A percentile compares a stretch with the other conserved stretches of the same genome.
These are phyloP conservation scores for Exsudoporus floridanus DNA, from an alignment of 1,284 basidiomycete species.

Conservation along the genomic window DNA sequence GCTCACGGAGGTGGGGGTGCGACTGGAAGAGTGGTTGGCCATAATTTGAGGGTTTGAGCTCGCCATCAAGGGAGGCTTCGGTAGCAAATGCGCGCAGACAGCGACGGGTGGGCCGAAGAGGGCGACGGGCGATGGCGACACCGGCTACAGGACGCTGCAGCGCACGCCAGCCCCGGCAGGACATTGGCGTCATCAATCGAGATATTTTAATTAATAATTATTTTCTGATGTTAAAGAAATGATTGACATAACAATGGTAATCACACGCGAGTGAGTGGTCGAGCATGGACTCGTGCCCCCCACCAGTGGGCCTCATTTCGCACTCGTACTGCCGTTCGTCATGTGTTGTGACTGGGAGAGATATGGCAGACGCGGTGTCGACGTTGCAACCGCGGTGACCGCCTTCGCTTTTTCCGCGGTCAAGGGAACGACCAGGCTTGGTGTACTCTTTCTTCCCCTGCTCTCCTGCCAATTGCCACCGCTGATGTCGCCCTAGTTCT, in stretches of 20 bases:
- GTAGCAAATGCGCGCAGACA: constrained; percentile 39
- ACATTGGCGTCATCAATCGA: constrained; percentile 21
- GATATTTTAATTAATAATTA: constrained; percentile 6
- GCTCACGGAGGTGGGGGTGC: constrained; percentile 75
- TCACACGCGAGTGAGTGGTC: constrained; percentile 22
- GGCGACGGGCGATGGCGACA: not conserved
- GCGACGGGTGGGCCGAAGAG: not conserved
- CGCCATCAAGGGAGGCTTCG: constrained; percentile 25
- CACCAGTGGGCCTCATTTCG: not conserved
- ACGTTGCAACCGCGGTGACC: constrained; percentile 60
- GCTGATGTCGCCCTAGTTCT: constrained; percentile 48
- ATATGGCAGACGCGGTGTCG: constrained; percentile 59
- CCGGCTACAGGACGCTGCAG: constrained; percentile 10
- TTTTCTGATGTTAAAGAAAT: constrained; percentile 6
- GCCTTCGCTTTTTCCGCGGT: constrained; percentile 63
- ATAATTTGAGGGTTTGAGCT: constrained; percentile 60
- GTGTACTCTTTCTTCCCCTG: constrained; percentile 44
- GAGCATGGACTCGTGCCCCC: constrained; percentile 25
- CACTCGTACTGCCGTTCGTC: not conserved
- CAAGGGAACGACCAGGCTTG: constrained; percentile 65
- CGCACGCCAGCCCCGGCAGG: constrained; percentile 13
- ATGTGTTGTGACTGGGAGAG: constrained; percentile 53
- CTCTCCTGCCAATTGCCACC: not conserved
- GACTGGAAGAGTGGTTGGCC: constrained; percentile 78
- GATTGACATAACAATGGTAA: constrained; percentile 7